Evolutionary conservation across 2,329 filamentous ascomycete genomes (phyloP).

Genomic region (Didymella sp.): DNA sequence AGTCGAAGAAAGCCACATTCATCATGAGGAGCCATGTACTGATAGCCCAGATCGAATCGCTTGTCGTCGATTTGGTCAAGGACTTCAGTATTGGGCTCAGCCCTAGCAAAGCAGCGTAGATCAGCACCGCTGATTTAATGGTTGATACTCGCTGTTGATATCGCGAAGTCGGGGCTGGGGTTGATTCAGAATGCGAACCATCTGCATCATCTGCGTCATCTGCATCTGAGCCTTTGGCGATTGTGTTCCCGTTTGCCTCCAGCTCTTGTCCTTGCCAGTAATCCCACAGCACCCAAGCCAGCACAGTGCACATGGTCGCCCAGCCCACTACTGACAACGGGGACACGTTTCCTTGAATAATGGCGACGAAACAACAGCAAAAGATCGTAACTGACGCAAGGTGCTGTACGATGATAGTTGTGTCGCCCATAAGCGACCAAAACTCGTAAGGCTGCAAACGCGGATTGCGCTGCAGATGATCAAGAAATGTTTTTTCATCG

Average conservation of each 20-base stretch:
- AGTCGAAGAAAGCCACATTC: slow-evolving; percentile 98
- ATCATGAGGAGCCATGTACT: slow-evolving; percentile 91
- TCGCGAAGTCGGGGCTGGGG: slow-evolving; percentile 37
- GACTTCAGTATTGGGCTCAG: slow-evolving; percentile 96
- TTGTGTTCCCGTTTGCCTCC: slow-evolving; percentile 39
- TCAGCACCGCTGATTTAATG: slow-evolving; percentile 88
- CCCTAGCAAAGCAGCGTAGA: slow-evolving; percentile 90
- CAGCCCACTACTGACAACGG: slow-evolving; percentile 88
- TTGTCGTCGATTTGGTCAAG: slow-evolving; percentile 89
- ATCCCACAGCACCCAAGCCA: slow-evolving; percentile 92
- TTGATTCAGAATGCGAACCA: neutral
- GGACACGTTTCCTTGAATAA: slow-evolving; percentile 84
- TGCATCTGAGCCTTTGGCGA: neutral
- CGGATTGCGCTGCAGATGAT: slow-evolving; percentile 93
- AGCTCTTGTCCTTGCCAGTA: slow-evolving; percentile 82
- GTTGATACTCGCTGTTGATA: slow-evolving; percentile 75
- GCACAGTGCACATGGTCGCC: slow-evolving; percentile 80
- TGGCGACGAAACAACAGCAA: slow-evolving; percentile 89
- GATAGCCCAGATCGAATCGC: slow-evolving; percentile 97
- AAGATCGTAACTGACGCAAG: slow-evolving; percentile 95
- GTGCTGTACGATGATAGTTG: slow-evolving; percentile 95
- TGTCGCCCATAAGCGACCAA: slow-evolving; percentile 94
- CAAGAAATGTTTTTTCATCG: slow-evolving; percentile 94
- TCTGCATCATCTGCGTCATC: neutral
- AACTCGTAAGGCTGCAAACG: slow-evolving; percentile 95